phyloP scores from a whole-genome alignment of 768 basidiomycete genomes.

The Kwoniella dejecticola region DNA sequence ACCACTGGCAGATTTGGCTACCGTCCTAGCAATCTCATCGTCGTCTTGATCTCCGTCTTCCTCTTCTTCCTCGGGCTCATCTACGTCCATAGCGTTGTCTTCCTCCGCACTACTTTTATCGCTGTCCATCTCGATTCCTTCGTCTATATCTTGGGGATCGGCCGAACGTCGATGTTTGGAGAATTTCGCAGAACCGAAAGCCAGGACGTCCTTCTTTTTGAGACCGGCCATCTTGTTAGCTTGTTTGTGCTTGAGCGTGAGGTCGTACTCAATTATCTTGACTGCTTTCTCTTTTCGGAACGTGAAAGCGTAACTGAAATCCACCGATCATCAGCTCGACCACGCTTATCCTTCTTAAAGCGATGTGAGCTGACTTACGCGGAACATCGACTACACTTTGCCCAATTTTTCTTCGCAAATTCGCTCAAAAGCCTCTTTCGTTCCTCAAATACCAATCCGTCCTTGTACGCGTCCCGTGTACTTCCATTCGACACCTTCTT shows the following conservation, averaged over 20 bases:
- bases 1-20: conserved; percentile 66
- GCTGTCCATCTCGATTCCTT: conserved; percentile 58
- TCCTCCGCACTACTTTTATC: conserved; percentile 41
- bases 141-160: conserved; percentile 43
- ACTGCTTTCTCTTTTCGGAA: conserved; percentile 92
- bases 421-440: conserved; percentile 79
- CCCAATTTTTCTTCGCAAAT: conserved; percentile 70
- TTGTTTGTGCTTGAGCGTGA: conserved; percentile 75
- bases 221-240: conserved; percentile 62
- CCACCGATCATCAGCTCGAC: neutral
- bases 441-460: conserved; percentile 79
- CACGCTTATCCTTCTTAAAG: neutral
- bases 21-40: conserved; percentile 55
- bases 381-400: conserved; percentile 74
- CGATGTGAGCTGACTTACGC: conserved; percentile 64
- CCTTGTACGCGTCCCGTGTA: conserved; percentile 82
- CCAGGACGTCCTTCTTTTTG: conserved; percentile 75
- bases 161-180: conserved; percentile 18
- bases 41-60: conserved; percentile 63
- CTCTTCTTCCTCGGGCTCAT: conserved; percentile 53
- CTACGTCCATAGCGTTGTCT: conserved; percentile 52
- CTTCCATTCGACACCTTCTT: conserved; percentile 58
- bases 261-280: conserved; percentile 91
- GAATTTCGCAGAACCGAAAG: conserved; percentile 22
- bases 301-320: conserved; percentile 73